Evolutionary conservation across 805 yeast genomes (phyloP).

Genomic region (Sugiyamaella marilandica): DNA sequence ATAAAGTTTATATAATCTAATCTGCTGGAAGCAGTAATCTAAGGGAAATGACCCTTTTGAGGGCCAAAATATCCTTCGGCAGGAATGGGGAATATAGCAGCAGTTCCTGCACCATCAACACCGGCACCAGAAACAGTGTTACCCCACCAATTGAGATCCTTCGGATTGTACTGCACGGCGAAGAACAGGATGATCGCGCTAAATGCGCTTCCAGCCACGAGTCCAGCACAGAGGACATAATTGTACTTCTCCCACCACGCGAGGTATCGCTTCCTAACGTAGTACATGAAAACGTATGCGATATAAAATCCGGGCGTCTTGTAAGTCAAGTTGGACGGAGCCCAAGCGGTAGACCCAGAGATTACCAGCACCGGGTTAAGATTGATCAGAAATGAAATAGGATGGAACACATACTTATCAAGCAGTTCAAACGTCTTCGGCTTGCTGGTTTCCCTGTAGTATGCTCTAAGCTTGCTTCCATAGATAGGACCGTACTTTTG

Average conservation of each 20-base stretch:
- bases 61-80: conserved; percentile 23
- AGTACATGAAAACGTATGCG: conserved; percentile 43
- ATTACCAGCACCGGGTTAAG: conserved; percentile 40
- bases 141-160: conserved; percentile 46
- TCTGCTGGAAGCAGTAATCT: background rate
- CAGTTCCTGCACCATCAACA: conserved; percentile 17
- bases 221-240: conserved; percentile 45
- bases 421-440: conserved; percentile 28
- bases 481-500: conserved; percentile 24
- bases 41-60: conserved; percentile 16
- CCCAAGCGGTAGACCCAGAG: conserved; percentile 41
- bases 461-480: conserved; percentile 15
- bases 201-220: conserved; percentile 48
- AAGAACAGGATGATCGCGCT: conserved; percentile 44
- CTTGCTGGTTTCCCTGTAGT: background rate
- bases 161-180: conserved; percentile 36
- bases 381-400: background rate
- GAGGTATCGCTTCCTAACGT: conserved; percentile 39
- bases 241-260: conserved; percentile 54
- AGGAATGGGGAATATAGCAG: conserved; percentile 14
- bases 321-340: conserved; percentile 43
- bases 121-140: conserved; percentile 27
- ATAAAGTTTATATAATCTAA: too few relatives aligned
- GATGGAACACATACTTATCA: conserved; percentile 6
- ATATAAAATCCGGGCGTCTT: conserved; percentile 40